Base-by-base conservation (phyloP, 2,329 filamentous ascomycete species). In the Aureobasidium melanogenum region DNA sequence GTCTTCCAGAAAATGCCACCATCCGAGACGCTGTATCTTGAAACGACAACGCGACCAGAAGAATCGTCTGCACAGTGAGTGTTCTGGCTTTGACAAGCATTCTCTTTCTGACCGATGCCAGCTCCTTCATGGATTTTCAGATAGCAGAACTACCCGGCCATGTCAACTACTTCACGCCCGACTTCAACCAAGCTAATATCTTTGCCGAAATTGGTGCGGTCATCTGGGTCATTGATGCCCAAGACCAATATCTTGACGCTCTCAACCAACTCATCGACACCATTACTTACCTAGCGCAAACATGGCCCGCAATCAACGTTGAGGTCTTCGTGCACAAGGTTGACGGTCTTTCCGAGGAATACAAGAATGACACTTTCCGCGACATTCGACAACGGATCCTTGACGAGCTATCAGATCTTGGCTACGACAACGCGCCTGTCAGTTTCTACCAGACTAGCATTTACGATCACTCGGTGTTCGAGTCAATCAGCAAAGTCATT, bases 261-360 rank as follows among this genome's bases (percentile, higher is more conserved):
- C 89, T 99, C 51, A 84, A 85, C 59, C 87, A 90, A 9, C 84
- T 99, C 30, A 96, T 96, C 74, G 81, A 85, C 60, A 96, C 92
- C 8, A 96, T 97, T 64, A 80, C 97, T 62, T 89, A 91, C 66
- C 84, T 99, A 1, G 90, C 96, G 71, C 86, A 91, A 66, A 86
- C 85, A 63, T 97, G 96, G 71, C 92, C 93, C 2, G 88, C 90
- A 71, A 94, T 97, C 76, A 96, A 97, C 74, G 89, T 99, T 66
- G 93, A 97, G 72, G 93, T 99, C 55, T 97, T 99, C 75, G 96
- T 99, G 68, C 94, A 99, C 82, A 99, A 99, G 74, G 93, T 97
- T 36, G 94, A 99, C 72, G 93, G 92, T n/a, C 81, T 99, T 17
- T 94, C 90, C 30, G 94, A 97, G 67, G 94, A 99, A 74, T 97